Evolutionary conservation across 805 yeast genomes (phyloP).

Genomic region (Lachancea sp.): DNA sequence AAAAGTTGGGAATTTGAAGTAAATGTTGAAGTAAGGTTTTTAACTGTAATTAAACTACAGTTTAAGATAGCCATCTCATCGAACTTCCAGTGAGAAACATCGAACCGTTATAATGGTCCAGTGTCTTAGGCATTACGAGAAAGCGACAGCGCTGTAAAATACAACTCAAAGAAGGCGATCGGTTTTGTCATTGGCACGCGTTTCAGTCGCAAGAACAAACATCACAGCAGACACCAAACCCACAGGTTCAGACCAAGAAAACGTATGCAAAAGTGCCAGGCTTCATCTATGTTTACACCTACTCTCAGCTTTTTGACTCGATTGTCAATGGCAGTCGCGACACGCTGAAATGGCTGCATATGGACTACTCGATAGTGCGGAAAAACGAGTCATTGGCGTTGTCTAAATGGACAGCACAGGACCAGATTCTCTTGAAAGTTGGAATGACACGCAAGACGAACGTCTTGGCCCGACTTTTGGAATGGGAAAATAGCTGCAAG

Average conservation of each 20-base stretch:
- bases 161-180: constrained; percentile 4
- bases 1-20: no score
- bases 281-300: constrained; percentile 27
- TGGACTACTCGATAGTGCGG: constrained; percentile 7
- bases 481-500: constrained; percentile 27
- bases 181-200: constrained; percentile 21
- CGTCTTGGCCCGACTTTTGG: constrained; percentile 22
- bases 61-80: no score
- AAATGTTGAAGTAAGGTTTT: no score
- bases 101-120: constrained; percentile 3
- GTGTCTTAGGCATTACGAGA: constrained; percentile 26
- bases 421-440: constrained; percentile 24
- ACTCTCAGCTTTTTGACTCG: constrained; percentile 9
- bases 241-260: no score
- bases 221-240: neutral
- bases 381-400: constrained; percentile 1
- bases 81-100: no score
- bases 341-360: constrained; percentile 5
- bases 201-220: constrained; percentile 9
- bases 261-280: constrained; percentile 13
- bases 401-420: constrained; percentile 16
- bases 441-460: constrained; percentile 27
- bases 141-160: constrained; percentile 19
- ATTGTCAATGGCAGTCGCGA: neutral
- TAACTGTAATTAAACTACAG: no score